A percentile compares a stretch with the other conserved stretches of the same genome.
Conservation (phyloP, 192 early-diverging fungal genomes). For the Linnemannia schmuckeri region DNA sequence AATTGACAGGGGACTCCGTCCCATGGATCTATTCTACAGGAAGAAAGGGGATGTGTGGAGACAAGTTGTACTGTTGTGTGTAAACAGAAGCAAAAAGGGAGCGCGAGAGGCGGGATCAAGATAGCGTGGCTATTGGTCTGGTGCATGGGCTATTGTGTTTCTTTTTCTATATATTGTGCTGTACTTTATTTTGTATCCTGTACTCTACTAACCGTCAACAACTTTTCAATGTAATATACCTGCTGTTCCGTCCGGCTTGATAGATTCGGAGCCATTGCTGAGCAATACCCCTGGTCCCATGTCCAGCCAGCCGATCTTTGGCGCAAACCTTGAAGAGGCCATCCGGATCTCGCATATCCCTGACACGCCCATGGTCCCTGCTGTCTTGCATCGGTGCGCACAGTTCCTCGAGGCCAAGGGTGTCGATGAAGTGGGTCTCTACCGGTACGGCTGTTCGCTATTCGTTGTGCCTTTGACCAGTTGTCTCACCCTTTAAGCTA, state of each 20-base stretch:
- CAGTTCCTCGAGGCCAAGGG: conserved; percentile 44
- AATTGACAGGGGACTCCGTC: neutral
- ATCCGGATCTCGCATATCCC: conserved; percentile 41
- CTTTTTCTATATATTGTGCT: neutral
- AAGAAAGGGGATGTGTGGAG: neutral
- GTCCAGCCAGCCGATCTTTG: conserved; percentile 30
- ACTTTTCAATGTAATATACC: neutral
- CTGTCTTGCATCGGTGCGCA: conserved; percentile 50
- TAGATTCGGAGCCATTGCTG: conserved; percentile 47
- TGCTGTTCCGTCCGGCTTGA: neutral
- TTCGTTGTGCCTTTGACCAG: neutral
- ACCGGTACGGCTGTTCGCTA: conserved; percentile 31
- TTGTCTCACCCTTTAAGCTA: neutral
- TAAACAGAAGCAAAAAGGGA: neutral
- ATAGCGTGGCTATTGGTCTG: neutral
- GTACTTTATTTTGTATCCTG: neutral
- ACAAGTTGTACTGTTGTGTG: neutral
- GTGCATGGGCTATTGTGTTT: neutral
- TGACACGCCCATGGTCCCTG: conserved; percentile 42
- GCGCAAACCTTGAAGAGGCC: conserved; percentile 34
- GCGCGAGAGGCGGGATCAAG: neutral
- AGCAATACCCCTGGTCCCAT: conserved; percentile 1
- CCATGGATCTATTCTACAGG: neutral
- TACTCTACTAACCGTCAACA: neutral
- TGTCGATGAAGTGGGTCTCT: conserved; percentile 51